These are phyloP conservation scores for Oenanthe javanica DNA, from an alignment of 140 eudicot genomes.

Conservation along the genomic window DNA sequence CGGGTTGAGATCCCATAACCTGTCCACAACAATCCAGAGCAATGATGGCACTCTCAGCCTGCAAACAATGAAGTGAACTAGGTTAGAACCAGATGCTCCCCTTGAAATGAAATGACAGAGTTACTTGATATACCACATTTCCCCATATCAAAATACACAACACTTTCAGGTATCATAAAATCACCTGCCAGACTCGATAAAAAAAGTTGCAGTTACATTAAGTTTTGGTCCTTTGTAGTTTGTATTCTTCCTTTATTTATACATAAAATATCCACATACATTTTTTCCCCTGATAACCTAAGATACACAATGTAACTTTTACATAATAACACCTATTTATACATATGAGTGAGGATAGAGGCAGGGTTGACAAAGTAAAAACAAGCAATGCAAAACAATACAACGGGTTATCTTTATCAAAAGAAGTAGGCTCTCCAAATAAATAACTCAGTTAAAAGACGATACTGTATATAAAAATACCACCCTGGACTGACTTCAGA, in stretches of 20 bases:
- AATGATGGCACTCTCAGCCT: conserved; percentile 89
- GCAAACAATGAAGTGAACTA: conserved; percentile 3
- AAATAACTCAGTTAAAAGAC: background rate
- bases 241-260: background rate
- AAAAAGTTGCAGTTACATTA: background rate
- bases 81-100: background rate
- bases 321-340: background rate
- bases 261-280: background rate
- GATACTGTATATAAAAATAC: background rate
- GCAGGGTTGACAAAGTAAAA: background rate
- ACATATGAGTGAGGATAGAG: background rate
- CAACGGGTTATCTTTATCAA: background rate
- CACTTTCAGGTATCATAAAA: background rate
- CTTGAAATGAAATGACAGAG: background rate
- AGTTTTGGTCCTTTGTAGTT: background rate
- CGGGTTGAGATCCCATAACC: conserved; percentile 74
- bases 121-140: background rate
- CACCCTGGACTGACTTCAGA: background rate
- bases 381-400: background rate
- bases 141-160: background rate
- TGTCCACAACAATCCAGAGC: conserved; percentile 92
- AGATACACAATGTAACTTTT: background rate
- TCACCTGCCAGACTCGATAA: background rate
- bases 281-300: background rate
- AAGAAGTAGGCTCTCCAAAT: background rate